Evolutionary conservation across 1,284 basidiomycete species (phyloP), one percentile per base, ranked within the genome.

Genomic region (Entoloma clypeatum): DNA sequence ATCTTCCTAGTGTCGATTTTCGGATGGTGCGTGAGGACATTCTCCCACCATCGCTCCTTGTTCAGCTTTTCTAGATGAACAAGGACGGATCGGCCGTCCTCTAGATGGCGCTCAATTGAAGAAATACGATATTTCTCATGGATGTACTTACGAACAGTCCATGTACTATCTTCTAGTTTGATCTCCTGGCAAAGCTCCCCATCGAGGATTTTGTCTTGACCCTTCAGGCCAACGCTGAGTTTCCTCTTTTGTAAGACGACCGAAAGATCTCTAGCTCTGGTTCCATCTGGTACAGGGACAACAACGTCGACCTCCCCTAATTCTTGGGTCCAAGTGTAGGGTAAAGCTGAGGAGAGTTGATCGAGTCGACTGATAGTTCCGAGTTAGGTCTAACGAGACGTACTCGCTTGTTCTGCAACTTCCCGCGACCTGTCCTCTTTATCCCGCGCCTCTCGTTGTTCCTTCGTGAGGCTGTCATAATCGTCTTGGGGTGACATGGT

Each of bases 1-100:
- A 99, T 97, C 72, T 98, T 98, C 37, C 79, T 88, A 8, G 94
- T 98, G 61, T 99, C 91, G 69, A 99, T 88, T 73, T 93, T 96
- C 7, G 96, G 93, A 57, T 97, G 92, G 58, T 94, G 89, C 2
- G 86, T 88, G 45, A 99, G 71, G 47, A 99, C 88, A 60, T 98
- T 93, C 60, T 92, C 90, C 96, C 96, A 99, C 96, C 96, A 99
- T 43, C 89, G 81, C 63, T 86, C 79, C 53, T 84, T 67, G 64
- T 92, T 91, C 41, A 86, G 55, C 63, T 96, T 96, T 62, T 96
- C 92, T 25, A 96, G 75, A 57, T 92, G 88, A 41, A 95, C 74
- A 22, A 78, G 67, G 36, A 95, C 68, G 7, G 67, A 65, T 49
- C 82, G 69, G 48, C 82, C 81, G 60, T 95, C 92, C 71, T 92